phyloP scores from a whole-genome alignment of 495 filamentous ascomycete genomes.

The Evernia prunastri region DNA sequence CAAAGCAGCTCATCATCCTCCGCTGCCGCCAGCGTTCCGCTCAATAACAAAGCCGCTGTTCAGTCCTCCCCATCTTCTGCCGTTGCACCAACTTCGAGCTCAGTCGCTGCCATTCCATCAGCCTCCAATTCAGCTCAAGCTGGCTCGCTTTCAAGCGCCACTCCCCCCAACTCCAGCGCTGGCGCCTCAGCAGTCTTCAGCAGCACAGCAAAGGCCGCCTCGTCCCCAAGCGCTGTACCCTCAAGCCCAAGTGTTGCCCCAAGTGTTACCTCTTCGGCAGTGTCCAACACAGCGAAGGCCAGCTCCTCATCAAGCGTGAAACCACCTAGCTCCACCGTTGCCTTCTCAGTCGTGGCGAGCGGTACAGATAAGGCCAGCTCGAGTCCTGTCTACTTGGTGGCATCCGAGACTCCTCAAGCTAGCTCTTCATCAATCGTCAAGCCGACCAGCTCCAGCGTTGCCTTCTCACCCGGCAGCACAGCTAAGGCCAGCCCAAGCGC shows the following conservation, averaged over 20 bases:
- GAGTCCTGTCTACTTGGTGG: too few species aligned
- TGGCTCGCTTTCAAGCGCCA: not conserved
- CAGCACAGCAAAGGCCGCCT: not conserved
- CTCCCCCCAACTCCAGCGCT: not conserved
- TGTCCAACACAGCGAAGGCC: not conserved
- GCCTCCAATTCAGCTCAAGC: not conserved
- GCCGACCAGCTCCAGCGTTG: not conserved
- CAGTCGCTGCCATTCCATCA: not conserved
- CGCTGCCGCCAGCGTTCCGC: not conserved
- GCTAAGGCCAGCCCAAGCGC: not conserved
- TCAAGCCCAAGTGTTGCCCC: not conserved
- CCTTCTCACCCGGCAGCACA: not conserved
- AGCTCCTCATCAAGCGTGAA: too few species aligned
- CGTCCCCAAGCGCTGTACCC: not conserved
- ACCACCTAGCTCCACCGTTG: too few species aligned
- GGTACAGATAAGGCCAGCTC: not conserved
- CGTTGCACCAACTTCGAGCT: not conserved
- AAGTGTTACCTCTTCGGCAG: not conserved
- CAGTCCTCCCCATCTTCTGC: not conserved
- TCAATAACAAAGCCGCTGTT: not conserved
- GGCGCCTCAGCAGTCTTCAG: not conserved
- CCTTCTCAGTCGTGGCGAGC: not conserved
- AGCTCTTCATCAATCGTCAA: too few species aligned
- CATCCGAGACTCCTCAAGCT: too few species aligned
- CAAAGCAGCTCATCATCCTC: not conserved